Evolutionary conservation across 202 grass and related monocot species (phyloP).

Genomic region (Digitaria exilis): DNA sequence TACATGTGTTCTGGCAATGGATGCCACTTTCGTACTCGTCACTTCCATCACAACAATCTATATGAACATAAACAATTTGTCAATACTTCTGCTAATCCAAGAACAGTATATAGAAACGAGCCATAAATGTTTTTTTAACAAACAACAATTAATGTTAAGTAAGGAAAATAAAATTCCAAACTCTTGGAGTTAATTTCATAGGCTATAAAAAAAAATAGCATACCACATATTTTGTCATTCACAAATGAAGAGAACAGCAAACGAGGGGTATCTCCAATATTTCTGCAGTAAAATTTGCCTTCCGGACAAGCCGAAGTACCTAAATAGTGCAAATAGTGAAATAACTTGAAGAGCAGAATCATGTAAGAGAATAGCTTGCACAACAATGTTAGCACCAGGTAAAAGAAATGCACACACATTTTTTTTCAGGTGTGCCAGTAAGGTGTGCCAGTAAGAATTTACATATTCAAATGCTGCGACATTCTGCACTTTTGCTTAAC

Average conservation of each 20-base stretch:
- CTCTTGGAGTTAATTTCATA: slow-evolving; percentile 5
- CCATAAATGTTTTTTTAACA: background rate
- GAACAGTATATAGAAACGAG: slow-evolving; percentile 16
- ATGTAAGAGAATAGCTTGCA: background rate
- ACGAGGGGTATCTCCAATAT: slow-evolving; percentile 64
- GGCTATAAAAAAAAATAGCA: slow-evolving; percentile 31
- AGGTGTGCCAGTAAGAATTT: background rate
- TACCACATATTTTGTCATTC: slow-evolving; percentile 95
- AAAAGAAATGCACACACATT: background rate
- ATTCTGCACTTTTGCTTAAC: background rate
- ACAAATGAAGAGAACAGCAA: slow-evolving; percentile 87
- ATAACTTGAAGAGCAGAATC: slow-evolving; percentile 15
- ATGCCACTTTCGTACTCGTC: slow-evolving; percentile 78
- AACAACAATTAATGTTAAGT: background rate
- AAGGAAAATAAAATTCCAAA: background rate
- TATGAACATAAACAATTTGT: background rate
- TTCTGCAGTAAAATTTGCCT: slow-evolving; percentile 87
- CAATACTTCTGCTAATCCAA: slow-evolving; percentile 17
- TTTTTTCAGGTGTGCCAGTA: background rate
- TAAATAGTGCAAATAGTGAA: slow-evolving; percentile 32
- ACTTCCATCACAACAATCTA: slow-evolving; percentile 98
- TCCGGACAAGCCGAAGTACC: slow-evolving; percentile 94
- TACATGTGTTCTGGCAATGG: slow-evolving; percentile 79
- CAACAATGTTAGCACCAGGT: background rate
- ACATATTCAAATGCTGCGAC: background rate